Base-by-base conservation (phyloP, 192 early-diverging fungal genomes). In the Kickxella alabastrina region DNA sequence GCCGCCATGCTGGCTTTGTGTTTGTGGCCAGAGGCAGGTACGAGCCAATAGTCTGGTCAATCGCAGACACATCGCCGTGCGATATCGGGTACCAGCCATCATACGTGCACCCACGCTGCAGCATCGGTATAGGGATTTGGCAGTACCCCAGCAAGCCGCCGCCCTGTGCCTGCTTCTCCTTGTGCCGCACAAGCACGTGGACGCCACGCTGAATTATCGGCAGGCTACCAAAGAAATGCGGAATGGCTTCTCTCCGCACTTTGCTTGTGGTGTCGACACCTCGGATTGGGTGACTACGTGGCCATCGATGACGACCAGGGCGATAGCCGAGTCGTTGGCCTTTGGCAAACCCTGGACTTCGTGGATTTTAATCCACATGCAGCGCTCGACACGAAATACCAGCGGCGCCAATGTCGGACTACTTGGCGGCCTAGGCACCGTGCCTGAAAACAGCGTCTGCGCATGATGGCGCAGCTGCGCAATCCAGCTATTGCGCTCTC, bases 1-100 rank as follows among this genome's bases (percentile, higher is more conserved):
- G 54, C n/a, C 34, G 45, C 35, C 35, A 36, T n/a, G 53, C 42
- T 0, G 68, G 61, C 41, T 49, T 49, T 4, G 60, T 40, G 19
- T 44, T 48, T 19, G 24, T 32, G 0, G 60, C 72, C 32, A 63
- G 31, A 2, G 53, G 65, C 42, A 75, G 15, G 15, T 59, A 55
- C 1, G 59, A 24, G 12, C 41, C 38, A 8, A 58, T 52, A 10
- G 40, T 26, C 23, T 14, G 26, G 29, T 51, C 64, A 4, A 46
- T 49, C 2, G 34, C 46, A 0, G 52, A 29, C 41, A 59, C 42
- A 7, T 59, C 43, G 36, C 72, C 65, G 14, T 75, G 58, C 10
- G 52, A 37, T 4, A 77, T 28, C 40, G 75, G 75, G 44, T 68
- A 77, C 75, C 75, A 77, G 14, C 75, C 75, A 18, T 67, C 62